Conservation (phyloP, 2,329 filamentous ascomycete genomes). For the Trichoderma aggressivum region DNA sequence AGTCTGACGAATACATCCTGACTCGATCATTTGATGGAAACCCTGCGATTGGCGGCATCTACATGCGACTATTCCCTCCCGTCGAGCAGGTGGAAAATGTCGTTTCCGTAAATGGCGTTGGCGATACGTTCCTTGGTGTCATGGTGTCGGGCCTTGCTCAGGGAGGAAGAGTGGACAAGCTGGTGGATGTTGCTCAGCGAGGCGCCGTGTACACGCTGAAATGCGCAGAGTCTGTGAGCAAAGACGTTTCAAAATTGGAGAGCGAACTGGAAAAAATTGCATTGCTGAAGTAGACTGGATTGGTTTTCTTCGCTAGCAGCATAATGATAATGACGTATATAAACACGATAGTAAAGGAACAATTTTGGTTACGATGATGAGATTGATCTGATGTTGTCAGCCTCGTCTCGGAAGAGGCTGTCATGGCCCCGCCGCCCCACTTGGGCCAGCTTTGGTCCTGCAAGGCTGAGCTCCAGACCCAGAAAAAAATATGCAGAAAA, state of each 20-base stretch:
- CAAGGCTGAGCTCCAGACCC: slow-evolving; percentile 31
- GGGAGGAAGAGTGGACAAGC: slow-evolving; percentile 52
- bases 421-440: slow-evolving; percentile 18
- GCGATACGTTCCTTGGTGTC: slow-evolving; percentile 87
- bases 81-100: slow-evolving; percentile 66
- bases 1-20: slow-evolving; percentile 67
- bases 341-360: neutral
- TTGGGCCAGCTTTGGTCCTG: slow-evolving; percentile 11
- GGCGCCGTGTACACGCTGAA: slow-evolving; percentile 77
- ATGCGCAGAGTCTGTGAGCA: slow-evolving; percentile 69
- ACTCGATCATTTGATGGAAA: slow-evolving; percentile 55
- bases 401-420: slow-evolving; percentile 16
- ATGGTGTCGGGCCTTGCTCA: slow-evolving; percentile 73
- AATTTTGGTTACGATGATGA: too few relatives aligned
- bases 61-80: slow-evolving; percentile 71
- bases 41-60: slow-evolving; percentile 67
- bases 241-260: slow-evolving; percentile 48
- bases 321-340: neutral
- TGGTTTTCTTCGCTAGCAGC: neutral
- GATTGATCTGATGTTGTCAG: slow-evolving; percentile 16
- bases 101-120: slow-evolving; percentile 89
- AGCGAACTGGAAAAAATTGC: slow-evolving; percentile 33
- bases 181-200: slow-evolving; percentile 77
- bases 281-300: slow-evolving; percentile 2
- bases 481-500: slow-evolving; percentile 30